A percentile compares a stretch with the other conserved stretches of the same genome.
Conservation (phyloP, 441 rosid genomes). For the Daphne laureola region DNA sequence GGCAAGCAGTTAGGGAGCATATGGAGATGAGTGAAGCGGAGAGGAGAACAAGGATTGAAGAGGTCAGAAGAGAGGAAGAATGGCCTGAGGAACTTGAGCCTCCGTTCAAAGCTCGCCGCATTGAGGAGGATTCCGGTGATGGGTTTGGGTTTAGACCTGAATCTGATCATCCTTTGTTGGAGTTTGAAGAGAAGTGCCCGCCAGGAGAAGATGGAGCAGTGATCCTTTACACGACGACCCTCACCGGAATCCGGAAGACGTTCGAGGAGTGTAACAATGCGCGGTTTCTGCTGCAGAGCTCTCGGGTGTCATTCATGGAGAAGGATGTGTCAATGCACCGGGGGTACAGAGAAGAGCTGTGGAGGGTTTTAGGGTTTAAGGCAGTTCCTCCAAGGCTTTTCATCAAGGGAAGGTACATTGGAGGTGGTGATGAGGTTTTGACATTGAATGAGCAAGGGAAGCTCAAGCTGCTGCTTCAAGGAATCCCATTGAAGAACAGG, state of each 20-base stretch:
- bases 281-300: conserved; percentile 41
- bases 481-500: conserved; percentile 22
- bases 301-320: conserved; percentile 36
- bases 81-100: conserved; percentile 24
- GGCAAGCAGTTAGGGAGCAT: conserved; percentile 45
- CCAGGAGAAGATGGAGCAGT: conserved; percentile 46
- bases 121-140: conserved; percentile 20
- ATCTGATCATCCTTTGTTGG: conserved; percentile 17
- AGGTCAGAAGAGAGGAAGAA: conserved; percentile 15
- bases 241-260: conserved; percentile 58
- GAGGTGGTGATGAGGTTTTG: conserved; percentile 51
- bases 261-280: conserved; percentile 50
- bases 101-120: conserved; percentile 28
- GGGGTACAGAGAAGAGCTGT: conserved; percentile 53
- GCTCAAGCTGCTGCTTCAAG: conserved; percentile 33
- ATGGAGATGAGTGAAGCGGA: conserved; percentile 31
- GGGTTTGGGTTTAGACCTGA: not conserved
- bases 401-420: conserved; percentile 57
- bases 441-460: conserved; percentile 54
- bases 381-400: conserved; percentile 50
- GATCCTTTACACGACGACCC: conserved; percentile 44
- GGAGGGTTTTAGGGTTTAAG: conserved; percentile 31
- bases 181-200: conserved; percentile 48
- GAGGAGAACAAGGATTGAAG: conserved; percentile 22
- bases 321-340: conserved; percentile 58